Percentiles rank a stretch among this genome's conserved stretches.
phyloP scores from a whole-genome alignment of 345 rosid genomes.

The Eucalyptus pauciflora region DNA sequence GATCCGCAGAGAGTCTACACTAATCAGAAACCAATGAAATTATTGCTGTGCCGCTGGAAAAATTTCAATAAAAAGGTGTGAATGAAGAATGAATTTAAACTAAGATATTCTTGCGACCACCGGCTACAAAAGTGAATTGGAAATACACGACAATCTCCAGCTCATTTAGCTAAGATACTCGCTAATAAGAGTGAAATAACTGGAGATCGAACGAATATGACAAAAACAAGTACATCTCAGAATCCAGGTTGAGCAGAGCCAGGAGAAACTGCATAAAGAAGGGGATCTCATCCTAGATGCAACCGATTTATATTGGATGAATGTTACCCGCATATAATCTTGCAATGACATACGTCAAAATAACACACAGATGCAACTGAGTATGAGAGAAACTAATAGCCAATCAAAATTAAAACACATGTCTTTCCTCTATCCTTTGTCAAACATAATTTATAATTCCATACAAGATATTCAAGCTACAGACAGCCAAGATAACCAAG shows the following conservation, averaged over 20 bases:
- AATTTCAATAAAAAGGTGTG: neutral
- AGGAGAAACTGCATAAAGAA: neutral
- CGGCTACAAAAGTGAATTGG: neutral
- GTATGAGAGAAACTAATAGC: neutral
- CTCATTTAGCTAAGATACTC: neutral
- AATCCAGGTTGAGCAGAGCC: neutral
- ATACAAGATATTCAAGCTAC: neutral
- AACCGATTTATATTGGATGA: neutral
- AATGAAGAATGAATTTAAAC: neutral
- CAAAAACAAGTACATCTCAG: neutral
- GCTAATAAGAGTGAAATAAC: neutral
- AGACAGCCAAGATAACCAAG: neutral
- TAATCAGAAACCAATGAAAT: neutral
- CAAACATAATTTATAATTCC: neutral
- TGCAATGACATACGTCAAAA: neutral
- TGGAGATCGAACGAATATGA: neutral
- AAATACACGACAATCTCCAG: neutral
- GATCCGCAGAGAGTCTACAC: slow-evolving; percentile 62
- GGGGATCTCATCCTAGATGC: neutral
- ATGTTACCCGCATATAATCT: neutral
- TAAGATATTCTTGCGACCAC: neutral
- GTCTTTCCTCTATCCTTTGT: neutral
- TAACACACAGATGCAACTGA: neutral
- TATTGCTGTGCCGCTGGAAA: neutral
- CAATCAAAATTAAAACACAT: neutral